Evolutionary conservation across 306 rosid species (phyloP).

Genomic region (Lathyrus oleraceus): DNA sequence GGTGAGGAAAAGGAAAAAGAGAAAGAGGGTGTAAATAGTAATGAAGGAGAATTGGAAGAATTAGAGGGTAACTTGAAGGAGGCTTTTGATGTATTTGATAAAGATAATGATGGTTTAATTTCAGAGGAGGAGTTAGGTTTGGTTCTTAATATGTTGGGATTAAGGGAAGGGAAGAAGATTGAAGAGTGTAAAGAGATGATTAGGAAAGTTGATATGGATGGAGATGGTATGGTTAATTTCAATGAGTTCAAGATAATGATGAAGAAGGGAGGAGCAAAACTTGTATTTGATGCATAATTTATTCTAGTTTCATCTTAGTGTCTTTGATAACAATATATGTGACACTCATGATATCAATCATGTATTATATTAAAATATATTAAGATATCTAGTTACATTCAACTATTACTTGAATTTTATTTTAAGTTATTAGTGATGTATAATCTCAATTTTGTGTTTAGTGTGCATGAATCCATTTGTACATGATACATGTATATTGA

Average conservation of each 20-base stretch:
- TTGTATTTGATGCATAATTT: conserved; percentile 24
- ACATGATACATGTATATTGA: background rate
- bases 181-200: conserved; percentile 82
- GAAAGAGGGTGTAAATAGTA: background rate
- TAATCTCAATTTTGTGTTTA: background rate
- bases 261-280: conserved; percentile 47
- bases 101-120: conserved; percentile 68
- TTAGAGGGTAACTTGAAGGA: conserved; percentile 53
- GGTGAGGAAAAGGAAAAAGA: background rate
- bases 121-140: conserved; percentile 67
- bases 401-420: background rate
- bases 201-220: conserved; percentile 79
- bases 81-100: conserved; percentile 85
- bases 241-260: conserved; percentile 86
- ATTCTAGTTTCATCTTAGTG: background rate
- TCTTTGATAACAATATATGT: background rate
- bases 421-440: background rate
- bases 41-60: conserved; percentile 23
- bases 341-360: background rate
- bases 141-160: conserved; percentile 62
- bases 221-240: conserved; percentile 92
- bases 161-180: conserved; percentile 63
- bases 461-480: background rate
- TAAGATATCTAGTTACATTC: background rate
- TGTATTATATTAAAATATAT: background rate